phyloP scores from a whole-genome alignment of 345 rosid genomes.

The Passiflora organensis region DNA sequence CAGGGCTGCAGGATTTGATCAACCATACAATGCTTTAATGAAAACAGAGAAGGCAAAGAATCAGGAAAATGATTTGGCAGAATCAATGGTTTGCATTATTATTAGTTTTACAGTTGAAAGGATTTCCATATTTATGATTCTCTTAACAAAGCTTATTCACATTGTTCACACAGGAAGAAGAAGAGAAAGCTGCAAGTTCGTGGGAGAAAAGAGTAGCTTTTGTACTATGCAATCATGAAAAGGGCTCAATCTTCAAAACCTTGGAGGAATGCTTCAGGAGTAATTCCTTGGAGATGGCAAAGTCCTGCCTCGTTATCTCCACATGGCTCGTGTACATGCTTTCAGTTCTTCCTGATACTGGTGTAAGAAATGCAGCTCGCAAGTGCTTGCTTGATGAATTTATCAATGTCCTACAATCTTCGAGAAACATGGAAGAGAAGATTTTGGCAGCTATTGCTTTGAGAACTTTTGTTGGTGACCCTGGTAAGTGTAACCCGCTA shows the following conservation, averaged over 20 bases:
- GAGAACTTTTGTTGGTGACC: slow-evolving; percentile 48
- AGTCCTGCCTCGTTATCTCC: slow-evolving; percentile 48
- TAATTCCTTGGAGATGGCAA: slow-evolving; percentile 51
- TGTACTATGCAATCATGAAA: slow-evolving; percentile 59
- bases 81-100: slow-evolving; percentile 34
- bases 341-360: slow-evolving; percentile 52
- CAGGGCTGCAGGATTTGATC: slow-evolving; percentile 51
- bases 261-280: slow-evolving; percentile 57
- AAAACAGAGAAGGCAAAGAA: slow-evolving; percentile 28
- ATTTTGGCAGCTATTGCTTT: slow-evolving; percentile 53
- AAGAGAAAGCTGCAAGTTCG: slow-evolving; percentile 42
- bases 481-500: slow-evolving; percentile 33
- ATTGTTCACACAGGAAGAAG: slow-evolving; percentile 36
- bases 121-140: background rate
- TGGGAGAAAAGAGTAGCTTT: slow-evolving; percentile 61
- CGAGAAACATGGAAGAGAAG: slow-evolving; percentile 59
- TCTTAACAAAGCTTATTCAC: slow-evolving; percentile 7
- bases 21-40: slow-evolving; percentile 43
- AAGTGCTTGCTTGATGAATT: slow-evolving; percentile 50
- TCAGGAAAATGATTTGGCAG: slow-evolving; percentile 28
- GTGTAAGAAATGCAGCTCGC: slow-evolving; percentile 36
- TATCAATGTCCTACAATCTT: slow-evolving; percentile 54
- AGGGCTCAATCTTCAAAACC: slow-evolving; percentile 60
- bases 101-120: background rate
- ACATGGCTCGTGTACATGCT: slow-evolving; percentile 60